Conservation (phyloP, 73 alveolate genomes). For the Symbiodinium pilosum region DNA sequence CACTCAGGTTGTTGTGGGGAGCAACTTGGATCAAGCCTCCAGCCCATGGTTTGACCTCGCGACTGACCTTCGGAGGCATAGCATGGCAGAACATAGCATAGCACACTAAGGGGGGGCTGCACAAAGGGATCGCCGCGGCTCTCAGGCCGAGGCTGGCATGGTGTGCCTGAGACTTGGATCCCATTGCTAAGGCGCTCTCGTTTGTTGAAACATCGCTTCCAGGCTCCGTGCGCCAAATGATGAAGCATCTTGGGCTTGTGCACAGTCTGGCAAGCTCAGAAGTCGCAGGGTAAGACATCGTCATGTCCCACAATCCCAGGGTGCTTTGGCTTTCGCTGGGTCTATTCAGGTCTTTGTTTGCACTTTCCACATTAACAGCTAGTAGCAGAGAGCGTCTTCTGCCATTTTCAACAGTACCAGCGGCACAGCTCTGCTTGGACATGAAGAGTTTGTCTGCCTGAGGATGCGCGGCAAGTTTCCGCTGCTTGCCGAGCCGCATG, state of each 20-base stretch:
- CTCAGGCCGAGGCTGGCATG: not conserved
- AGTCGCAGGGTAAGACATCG: too few species aligned
- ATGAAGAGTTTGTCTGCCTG: too few species aligned
- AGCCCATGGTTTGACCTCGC: conserved; percentile 8
- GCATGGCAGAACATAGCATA: not conserved
- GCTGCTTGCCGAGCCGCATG: conserved; percentile 14
- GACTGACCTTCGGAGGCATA: not conserved
- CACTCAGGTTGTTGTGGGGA: not conserved
- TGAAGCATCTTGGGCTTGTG: conserved; percentile 20
- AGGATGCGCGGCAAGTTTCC: conserved; percentile 8
- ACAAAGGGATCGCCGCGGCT: not conserved
- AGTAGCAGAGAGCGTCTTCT: too few species aligned
- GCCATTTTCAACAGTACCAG: too few species aligned
- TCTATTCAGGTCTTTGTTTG: not conserved
- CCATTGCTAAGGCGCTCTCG: not conserved
- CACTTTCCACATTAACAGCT: too few species aligned
- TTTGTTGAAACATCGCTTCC: not conserved
- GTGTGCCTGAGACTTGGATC: conserved; percentile 10
- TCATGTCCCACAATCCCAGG: too few species aligned
- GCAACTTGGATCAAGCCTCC: not conserved
- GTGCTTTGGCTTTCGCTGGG: too few species aligned
- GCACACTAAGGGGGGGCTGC: not conserved
- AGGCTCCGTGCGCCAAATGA: not conserved
- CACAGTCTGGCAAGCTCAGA: not conserved
- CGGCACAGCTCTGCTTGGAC: not conserved